Conservation (phyloP, 495 filamentous ascomycete genomes). For the Neurospora intermedia region DNA sequence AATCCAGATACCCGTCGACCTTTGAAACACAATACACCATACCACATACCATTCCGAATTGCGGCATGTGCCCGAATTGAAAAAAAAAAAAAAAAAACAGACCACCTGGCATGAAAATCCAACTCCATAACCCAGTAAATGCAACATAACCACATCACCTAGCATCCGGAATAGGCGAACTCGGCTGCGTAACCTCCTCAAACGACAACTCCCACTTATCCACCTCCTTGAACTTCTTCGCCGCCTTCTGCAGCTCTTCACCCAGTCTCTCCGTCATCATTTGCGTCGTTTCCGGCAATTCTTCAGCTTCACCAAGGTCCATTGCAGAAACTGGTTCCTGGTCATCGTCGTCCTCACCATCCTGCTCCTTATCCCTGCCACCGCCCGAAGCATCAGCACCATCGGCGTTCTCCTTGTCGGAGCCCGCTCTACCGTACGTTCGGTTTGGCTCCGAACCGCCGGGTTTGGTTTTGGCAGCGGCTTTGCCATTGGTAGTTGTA, state of each 20-base stretch:
- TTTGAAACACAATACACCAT: background rate
- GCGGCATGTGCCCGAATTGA: no score
- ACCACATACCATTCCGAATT: background rate
- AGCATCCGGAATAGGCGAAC: slow-evolving; percentile 23
- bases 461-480: background rate
- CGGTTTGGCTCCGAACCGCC: background rate
- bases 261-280: slow-evolving; percentile 21
- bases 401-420: slow-evolving; percentile 33
- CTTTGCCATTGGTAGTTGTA: slow-evolving; percentile 4
- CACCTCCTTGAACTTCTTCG: slow-evolving; percentile 42
- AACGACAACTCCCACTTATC: slow-evolving; percentile 40
- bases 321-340: slow-evolving; percentile 2
- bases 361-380: slow-evolving; percentile 5
- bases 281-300: slow-evolving; percentile 12
- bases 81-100: no score
- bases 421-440: slow-evolving; percentile 2
- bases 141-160: slow-evolving; percentile 12
- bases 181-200: slow-evolving; percentile 30
- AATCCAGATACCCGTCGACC: slow-evolving; percentile 1
- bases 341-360: slow-evolving; percentile 10
- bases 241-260: slow-evolving; percentile 35
- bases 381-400: slow-evolving; percentile 7
- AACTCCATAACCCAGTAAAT: background rate
- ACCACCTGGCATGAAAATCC: background rate
- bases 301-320: slow-evolving; percentile 3